Evolutionary conservation across 768 basidiomycete species (phyloP).

Genomic region (Albatrellus ellisii): DNA sequence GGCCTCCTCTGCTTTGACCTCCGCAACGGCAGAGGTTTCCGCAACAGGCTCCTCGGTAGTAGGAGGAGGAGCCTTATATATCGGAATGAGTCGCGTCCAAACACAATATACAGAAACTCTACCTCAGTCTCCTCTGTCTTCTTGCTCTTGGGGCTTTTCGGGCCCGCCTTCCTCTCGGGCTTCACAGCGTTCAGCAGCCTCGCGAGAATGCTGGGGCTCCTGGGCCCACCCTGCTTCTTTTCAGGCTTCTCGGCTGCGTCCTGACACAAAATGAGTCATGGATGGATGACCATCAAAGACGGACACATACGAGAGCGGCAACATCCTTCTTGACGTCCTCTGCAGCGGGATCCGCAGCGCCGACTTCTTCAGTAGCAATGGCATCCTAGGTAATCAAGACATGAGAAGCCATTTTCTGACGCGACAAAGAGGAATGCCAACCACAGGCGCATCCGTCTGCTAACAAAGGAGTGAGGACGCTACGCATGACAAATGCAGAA

Average conservation of each 20-base stretch:
- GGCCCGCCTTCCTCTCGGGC: conserved; percentile 28
- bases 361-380: conserved; percentile 16
- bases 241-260: conserved; percentile 32
- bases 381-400: conserved; percentile 21
- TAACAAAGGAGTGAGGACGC: conserved; percentile 8
- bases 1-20: conserved; percentile 30
- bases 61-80: conserved; percentile 19
- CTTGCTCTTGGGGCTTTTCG: conserved; percentile 63
- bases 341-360: conserved; percentile 26
- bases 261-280: conserved; percentile 14
- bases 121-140: conserved; percentile 64
- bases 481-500: conserved; percentile 2
- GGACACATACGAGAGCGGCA: conserved; percentile 21
- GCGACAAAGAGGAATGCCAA: no score
- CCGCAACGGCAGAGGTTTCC: conserved; percentile 57
- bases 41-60: conserved; percentile 27
- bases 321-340: conserved; percentile 13
- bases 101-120: conserved; percentile 5
- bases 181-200: conserved; percentile 78
- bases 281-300: background rate
- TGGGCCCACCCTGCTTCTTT: conserved; percentile 73
- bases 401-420: no score
- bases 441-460: conserved; percentile 21
- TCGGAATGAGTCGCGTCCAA: background rate
- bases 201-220: conserved; percentile 64